Evolutionary conservation across 495 filamentous ascomycete genomes (phyloP), one percentile per base, ranked within the genome.

Genomic region (Penicillium arizonense): DNA sequence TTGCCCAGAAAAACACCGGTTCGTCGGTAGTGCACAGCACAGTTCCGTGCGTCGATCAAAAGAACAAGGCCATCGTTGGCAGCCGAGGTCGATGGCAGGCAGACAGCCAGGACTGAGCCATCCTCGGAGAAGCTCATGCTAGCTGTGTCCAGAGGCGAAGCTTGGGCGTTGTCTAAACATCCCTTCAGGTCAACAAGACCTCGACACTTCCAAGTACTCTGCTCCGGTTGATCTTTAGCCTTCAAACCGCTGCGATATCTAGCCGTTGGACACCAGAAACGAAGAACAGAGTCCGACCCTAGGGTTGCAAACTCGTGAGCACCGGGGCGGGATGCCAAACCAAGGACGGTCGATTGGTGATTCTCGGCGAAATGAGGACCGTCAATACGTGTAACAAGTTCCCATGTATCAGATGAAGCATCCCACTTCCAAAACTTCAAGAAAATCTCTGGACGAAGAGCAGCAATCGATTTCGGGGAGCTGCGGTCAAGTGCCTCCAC

Each of bases 391-490:
- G 90, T 86, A 26, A 88, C 82, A 11, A 97, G 71, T 62, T 89
- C 82, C 80, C 92, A 90, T 2, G 74, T 64, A 36, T 77, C 76
- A 30, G 76, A 78, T 30, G 82, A 80, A 18, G 77, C 67, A 35
- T 80, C 82, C 78, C 89, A 90, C 47, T 79, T 79, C 94, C 94
- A 99, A 64, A 99, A 93, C 59, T 93, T 96, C 20, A 99, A 72
- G 57, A 85, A 88, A 2, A 89, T 77, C 61, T 99, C 94, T 5
- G 81, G 78, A 16, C 44, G 61, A 23, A 43, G 20, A 6, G 39
- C n/a, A 21, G 44, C 23, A 5, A 62, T 67, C 3, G 61, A 32
- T 16, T 65, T 62, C 21, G 70, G 65, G 30, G 68, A 59, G 10
- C 64, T 69, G 35, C 74, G 68, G 68, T 56, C 73, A 50, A 77